Percentiles rank a stretch among this genome's conserved stretches.
phyloP scores from a whole-genome alignment of 768 basidiomycete species.

The Boletus eberwhitei region DNA sequence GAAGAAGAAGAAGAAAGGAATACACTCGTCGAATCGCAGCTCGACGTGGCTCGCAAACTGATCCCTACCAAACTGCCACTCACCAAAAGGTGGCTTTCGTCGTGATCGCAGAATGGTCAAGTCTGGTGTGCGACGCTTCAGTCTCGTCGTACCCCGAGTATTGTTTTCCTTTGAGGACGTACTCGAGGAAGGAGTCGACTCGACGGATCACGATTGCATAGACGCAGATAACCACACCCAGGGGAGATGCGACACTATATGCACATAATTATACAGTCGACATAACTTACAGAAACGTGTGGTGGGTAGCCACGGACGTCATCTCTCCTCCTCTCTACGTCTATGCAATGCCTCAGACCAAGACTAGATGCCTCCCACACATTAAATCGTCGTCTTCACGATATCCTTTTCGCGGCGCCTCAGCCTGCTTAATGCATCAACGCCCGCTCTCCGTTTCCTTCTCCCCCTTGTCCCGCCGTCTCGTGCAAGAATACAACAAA shows the following conservation, averaged over 20 bases:
- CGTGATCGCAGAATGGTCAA: too few relatives aligned
- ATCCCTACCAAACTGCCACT: constrained; percentile 80
- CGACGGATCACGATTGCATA: too few relatives aligned
- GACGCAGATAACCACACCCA: too few relatives aligned
- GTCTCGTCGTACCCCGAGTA: too few relatives aligned
- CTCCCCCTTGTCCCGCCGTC: constrained; percentile 37
- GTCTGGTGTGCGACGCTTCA: too few relatives aligned
- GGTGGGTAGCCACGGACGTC: not conserved
- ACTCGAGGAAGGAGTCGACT: too few relatives aligned
- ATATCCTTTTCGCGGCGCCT: not conserved
- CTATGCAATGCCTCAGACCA: not conserved
- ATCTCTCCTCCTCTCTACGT: not conserved
- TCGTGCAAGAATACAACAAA: constrained; percentile 63
- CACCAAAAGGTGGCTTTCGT: constrained; percentile 40
- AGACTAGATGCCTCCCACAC: not conserved
- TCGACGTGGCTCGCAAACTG: constrained; percentile 64
- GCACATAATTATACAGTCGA: not conserved
- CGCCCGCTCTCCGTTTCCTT: constrained; percentile 11
- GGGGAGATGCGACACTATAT: too few relatives aligned
- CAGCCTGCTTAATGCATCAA: constrained; percentile 17
- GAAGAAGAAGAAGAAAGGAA: not conserved
- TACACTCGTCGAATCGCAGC: too few relatives aligned
- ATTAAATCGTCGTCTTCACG: not conserved
- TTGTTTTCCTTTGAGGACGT: too few relatives aligned
- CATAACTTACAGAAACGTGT: not conserved